Base-by-base conservation (phyloP, 768 basidiomycete species). In the Tremella yokohamensis region DNA sequence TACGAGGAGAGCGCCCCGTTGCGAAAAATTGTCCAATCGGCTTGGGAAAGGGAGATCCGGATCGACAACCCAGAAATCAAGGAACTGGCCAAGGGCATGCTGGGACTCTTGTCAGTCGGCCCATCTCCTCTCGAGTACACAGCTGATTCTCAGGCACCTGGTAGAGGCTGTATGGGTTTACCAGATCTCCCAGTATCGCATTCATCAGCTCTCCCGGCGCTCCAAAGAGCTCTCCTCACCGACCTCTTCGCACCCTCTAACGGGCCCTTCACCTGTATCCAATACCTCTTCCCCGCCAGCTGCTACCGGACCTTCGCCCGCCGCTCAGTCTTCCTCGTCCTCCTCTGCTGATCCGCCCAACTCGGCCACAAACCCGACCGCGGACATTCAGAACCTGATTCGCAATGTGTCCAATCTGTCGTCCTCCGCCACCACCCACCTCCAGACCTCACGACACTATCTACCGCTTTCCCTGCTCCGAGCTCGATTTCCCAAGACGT, bases 401-500 rank as follows among this genome's bases (percentile, higher is more conserved):
- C 29, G 29, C 29, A 34, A 34, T 34, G 29, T 34, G 29, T 34
- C 29, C 29, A 34, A 49, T 19, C 15, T 26, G 20, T 19, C 48
- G 48, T 16, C 48, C 20, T 19, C 48, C 48, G 24, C 48, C 20
- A 49, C 48, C 9, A 25, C 24, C 11, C 22, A 49, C 16, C 22
- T 49, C 48, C 15, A 20, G 12, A 15, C 48, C 48, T 19, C 48
- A 9, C n/a, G 22, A 8, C 24, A 49, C 53, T 62, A 69, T 29
- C 60, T 72, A 0, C 53, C 70, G 0, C 48, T 68, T 7, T 29
- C 54, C 7, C 29, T 64, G 6, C 52, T 72, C 18, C 48, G 64
- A 20, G 16, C 37, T 1, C n/a, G 38, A 6, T 73, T 68, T 54
- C 71, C 71, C 7, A 38, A 26, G 8, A 68, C 68, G 19, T 73